Conservation (phyloP, 2,329 filamentous ascomycete genomes). For the Tolypocladium endophyticum region DNA sequence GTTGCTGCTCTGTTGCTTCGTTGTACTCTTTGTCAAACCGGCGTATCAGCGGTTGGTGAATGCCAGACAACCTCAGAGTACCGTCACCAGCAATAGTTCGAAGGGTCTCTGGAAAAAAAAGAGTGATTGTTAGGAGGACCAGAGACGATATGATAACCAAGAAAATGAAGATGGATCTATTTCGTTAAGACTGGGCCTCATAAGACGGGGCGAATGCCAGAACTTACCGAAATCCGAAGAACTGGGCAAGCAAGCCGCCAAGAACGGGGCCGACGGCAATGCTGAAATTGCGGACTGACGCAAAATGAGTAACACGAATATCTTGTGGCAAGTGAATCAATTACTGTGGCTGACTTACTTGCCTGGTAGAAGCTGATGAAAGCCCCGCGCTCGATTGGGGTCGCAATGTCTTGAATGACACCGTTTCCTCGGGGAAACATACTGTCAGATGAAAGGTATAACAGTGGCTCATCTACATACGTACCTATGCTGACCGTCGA, state of each 20-base stretch:
- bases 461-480: background rate
- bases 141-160: conserved; percentile 12
- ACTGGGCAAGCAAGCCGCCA: conserved; percentile 15
- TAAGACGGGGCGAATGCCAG: background rate
- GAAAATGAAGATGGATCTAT: conserved; percentile 18
- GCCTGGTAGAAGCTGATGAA: conserved; percentile 10
- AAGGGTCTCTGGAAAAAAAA: conserved; percentile 17
- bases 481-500: conserved; percentile 12
- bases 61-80: conserved; percentile 9
- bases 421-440: conserved; percentile 2
- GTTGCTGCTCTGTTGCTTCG: background rate
- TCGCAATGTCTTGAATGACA: conserved; percentile 12
- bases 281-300: conserved; percentile 2
- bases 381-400: conserved; percentile 8
- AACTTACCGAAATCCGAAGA: conserved; percentile 12
- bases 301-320: too few species aligned
- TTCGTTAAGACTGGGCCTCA: background rate
- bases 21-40: background rate
- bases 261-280: conserved; percentile 21
- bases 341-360: conserved; percentile 1
- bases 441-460: too few species aligned
- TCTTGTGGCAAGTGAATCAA: background rate
- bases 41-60: conserved; percentile 14
- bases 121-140: conserved; percentile 10
- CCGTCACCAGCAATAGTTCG: conserved; percentile 17